A percentile compares a stretch with the other conserved stretches of the same genome.
phyloP scores from a whole-genome alignment of 2,329 filamentous ascomycete genomes.

The Macrophomina pseudophaseolina region DNA sequence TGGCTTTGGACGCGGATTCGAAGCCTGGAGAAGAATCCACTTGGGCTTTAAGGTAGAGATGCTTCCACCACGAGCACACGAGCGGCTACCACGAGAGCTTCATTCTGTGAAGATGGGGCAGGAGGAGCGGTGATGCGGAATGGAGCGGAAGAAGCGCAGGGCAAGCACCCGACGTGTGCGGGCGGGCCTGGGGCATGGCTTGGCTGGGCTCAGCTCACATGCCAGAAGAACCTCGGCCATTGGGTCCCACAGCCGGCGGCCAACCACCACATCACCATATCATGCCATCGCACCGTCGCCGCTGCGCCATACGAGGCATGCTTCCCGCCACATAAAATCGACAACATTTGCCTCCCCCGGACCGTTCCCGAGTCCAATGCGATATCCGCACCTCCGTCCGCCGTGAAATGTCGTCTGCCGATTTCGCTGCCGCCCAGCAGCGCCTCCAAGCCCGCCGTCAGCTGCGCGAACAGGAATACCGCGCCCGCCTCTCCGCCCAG shows the following conservation, averaged over 20 bases:
- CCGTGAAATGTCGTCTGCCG: conserved; percentile 58
- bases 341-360: neutral
- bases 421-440: conserved; percentile 88
- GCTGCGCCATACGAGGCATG: neutral
- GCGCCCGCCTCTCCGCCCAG: conserved; percentile 59
- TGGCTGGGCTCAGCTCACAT: conserved; percentile 6
- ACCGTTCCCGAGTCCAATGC: neutral
- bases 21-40: too few species aligned
- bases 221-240: conserved; percentile 19
- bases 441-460: conserved; percentile 81
- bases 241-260: neutral
- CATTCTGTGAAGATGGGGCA: neutral
- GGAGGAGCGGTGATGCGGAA: neutral
- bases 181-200: neutral
- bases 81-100: too few species aligned
- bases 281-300: conserved; percentile 13
- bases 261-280: neutral
- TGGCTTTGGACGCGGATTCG: too few species aligned
- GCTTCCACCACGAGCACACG: too few species aligned
- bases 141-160: neutral
- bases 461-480: conserved; percentile 71
- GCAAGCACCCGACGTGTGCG: neutral
- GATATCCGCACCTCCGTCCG: conserved; percentile 4
- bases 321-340: neutral
- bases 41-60: too few species aligned